phyloP scores from a whole-genome alignment of 768 basidiomycete genomes.

The Strobilomyces echinocephalus region DNA sequence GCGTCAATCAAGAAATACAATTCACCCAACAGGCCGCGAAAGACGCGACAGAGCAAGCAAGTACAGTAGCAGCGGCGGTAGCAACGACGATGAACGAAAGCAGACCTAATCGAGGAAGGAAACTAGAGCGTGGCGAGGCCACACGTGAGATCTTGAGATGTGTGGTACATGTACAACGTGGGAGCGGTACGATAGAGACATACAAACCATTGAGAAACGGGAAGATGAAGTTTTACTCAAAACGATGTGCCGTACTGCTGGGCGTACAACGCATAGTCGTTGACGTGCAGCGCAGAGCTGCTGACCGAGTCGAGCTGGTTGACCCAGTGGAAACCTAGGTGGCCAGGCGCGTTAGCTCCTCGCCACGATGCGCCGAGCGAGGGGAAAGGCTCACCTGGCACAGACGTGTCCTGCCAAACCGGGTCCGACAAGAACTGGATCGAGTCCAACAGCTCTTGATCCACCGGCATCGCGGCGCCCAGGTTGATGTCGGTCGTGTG shows the following conservation, averaged over 20 bases:
- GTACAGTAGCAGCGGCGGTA: no score
- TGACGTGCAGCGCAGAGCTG: slow-evolving; percentile 15
- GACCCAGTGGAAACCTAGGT: slow-evolving; percentile 35
- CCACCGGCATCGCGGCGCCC: slow-evolving; percentile 45
- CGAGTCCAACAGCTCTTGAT: slow-evolving; percentile 56
- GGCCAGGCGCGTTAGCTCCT: neutral
- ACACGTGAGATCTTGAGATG: neutral
- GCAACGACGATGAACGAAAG: no score
- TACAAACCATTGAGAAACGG: no score
- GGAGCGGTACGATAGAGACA: neutral
- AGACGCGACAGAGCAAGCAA: neutral
- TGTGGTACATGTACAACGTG: neutral
- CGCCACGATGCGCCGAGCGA: neutral
- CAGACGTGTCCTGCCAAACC: slow-evolving; percentile 50
- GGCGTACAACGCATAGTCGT: slow-evolving; percentile 29
- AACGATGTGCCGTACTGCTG: slow-evolving; percentile 13
- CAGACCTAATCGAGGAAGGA: no score
- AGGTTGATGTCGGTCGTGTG: slow-evolving; percentile 42
- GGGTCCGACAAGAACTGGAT: slow-evolving; percentile 56
- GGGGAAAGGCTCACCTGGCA: slow-evolving; percentile 44
- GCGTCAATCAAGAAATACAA: no score
- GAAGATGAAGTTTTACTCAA: neutral
- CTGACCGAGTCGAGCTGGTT: slow-evolving; percentile 23
- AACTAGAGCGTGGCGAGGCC: neutral
- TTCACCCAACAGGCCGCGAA: no score